Percentiles rank a stretch among this genome's conserved stretches.
Conservation (phyloP, 2,329 filamentous ascomycete species). For the Colletotrichum salicis region DNA sequence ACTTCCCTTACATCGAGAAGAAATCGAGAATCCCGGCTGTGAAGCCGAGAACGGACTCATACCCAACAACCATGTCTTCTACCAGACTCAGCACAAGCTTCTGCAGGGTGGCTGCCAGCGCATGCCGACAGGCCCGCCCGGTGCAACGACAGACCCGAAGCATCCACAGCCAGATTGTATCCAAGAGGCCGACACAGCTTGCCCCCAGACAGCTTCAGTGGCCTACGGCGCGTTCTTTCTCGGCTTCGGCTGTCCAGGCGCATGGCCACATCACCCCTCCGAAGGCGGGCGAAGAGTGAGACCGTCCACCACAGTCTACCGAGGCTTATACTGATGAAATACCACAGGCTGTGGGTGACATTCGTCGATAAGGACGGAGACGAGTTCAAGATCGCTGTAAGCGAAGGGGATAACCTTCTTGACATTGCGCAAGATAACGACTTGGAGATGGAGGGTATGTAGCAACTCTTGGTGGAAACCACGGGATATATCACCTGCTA, state of each 20-base stretch:
- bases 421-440: conserved; percentile 96
- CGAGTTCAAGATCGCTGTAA: conserved; percentile 80
- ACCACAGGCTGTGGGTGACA: conserved; percentile 80
- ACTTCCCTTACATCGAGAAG: conserved; percentile 2
- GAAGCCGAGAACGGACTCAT: conserved; percentile 17
- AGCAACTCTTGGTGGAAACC: neutral
- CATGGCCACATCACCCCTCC: conserved; percentile 88
- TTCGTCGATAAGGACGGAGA: conserved; percentile 92
- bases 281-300: conserved; percentile 91
- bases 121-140: conserved; percentile 44
- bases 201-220: conserved; percentile 18
- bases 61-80: conserved; percentile 20
- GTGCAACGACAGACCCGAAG: conserved; percentile 35
- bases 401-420: conserved; percentile 89
- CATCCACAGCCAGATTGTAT: neutral
- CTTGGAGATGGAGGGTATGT: conserved; percentile 90
- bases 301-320: conserved; percentile 21
- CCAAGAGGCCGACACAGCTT: neutral
- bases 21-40: neutral
- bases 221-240: conserved; percentile 65
- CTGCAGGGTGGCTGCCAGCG: conserved; percentile 44
- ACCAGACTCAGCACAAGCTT: conserved; percentile 40
- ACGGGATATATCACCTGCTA: neutral
- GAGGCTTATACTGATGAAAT: conserved; percentile 3
- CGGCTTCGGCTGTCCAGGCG: conserved; percentile 65